Evolutionary conservation across 176 grass and related monocot species (phyloP).

Genomic region (Triticum urartu): DNA sequence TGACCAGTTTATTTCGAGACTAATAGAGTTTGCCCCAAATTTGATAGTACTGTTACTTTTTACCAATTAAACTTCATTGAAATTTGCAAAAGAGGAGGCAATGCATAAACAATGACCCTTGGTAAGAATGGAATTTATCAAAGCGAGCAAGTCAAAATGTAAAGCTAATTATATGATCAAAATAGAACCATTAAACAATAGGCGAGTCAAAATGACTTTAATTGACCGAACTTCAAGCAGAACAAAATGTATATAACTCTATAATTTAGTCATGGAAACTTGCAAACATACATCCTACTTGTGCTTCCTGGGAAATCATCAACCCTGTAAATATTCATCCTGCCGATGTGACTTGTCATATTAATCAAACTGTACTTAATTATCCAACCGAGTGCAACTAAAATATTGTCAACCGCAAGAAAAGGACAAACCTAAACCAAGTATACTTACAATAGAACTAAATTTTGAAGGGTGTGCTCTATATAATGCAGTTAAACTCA

Average conservation of each 20-base stretch:
- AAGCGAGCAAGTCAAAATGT: neutral
- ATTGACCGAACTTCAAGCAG: neutral
- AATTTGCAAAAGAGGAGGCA: neutral
- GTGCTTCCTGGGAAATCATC: neutral
- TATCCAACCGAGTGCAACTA: constrained; percentile 1
- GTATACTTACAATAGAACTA: neutral
- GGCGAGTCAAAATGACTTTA: neutral
- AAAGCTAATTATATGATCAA: neutral
- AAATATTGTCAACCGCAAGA: constrained; percentile 8
- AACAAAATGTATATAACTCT: neutral
- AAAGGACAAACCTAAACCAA: constrained; percentile 6
- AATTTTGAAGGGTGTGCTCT: neutral
- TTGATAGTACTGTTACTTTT: neutral
- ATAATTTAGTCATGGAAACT: neutral
- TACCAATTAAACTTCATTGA: constrained; percentile 1
- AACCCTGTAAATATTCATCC: neutral
- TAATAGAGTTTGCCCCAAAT: neutral
- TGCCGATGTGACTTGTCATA: neutral
- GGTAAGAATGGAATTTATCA: neutral
- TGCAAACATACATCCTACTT: constrained; percentile 18
- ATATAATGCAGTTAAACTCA: neutral
- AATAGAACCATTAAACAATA: neutral
- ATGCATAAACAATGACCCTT: neutral
- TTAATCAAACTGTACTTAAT: neutral
- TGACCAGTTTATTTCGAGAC: neutral